Conservation (phyloP, 192 early-diverging fungal genomes). For the Coemansia sp. region DNA sequence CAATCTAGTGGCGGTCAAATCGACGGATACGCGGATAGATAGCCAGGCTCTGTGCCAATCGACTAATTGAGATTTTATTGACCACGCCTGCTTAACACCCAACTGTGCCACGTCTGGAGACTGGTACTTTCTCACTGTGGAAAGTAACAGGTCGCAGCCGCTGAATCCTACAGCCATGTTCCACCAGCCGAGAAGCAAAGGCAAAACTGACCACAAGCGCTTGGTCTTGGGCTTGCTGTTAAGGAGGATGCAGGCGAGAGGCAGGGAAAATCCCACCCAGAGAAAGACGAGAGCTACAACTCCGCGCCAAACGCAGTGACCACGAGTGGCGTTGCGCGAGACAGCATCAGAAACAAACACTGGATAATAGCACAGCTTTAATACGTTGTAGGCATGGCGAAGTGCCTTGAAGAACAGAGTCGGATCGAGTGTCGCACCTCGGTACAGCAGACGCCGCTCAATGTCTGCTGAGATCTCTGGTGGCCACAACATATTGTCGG, state of each 20-base stretch:
- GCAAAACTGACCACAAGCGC: constrained; percentile 39
- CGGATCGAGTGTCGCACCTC: constrained; percentile 40
- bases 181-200: constrained; percentile 52
- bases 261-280: constrained; percentile 52
- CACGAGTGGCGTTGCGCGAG: constrained; percentile 47
- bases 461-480: constrained; percentile 50
- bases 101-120: constrained; percentile 12
- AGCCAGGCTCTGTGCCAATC: constrained; percentile 46
- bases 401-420: constrained; percentile 42
- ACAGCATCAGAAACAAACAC: constrained; percentile 46
- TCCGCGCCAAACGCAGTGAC: constrained; percentile 50
- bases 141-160: constrained; percentile 46
- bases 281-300: constrained; percentile 42
- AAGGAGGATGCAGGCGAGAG: constrained; percentile 43
- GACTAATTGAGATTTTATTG: constrained; percentile 11
- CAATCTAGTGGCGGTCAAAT: constrained; percentile 46
- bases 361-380: constrained; percentile 52
- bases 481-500: constrained; percentile 53
- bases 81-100: neutral
- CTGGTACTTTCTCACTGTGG: constrained; percentile 47
- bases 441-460: constrained; percentile 40
- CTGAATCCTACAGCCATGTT: constrained; percentile 52
- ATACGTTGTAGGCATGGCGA: constrained; percentile 43
- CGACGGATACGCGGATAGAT: constrained; percentile 35
- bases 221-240: constrained; percentile 35